Evolutionary conservation across 1,284 basidiomycete genomes (phyloP).

Genomic region (Psilocybe mexicana): DNA sequence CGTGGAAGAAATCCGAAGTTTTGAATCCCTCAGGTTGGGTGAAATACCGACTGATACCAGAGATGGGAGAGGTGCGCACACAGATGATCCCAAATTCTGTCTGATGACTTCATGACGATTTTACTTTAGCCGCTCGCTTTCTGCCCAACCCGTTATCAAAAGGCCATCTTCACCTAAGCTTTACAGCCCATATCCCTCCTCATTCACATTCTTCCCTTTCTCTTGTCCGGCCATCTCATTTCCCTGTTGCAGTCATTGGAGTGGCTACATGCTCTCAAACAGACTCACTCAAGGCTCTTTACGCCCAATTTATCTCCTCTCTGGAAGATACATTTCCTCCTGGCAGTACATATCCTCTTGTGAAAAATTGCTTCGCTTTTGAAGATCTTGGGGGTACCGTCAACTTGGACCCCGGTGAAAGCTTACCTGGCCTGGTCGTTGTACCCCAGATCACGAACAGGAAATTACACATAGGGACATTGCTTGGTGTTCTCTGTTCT

Average conservation of each 20-base stretch:
- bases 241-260: slow-evolving; percentile 79
- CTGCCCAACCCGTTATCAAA: slow-evolving; percentile 77
- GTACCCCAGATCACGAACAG: slow-evolving; percentile 81
- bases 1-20: slow-evolving; percentile 67
- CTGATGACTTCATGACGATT: slow-evolving; percentile 13
- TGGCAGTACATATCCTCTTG: slow-evolving; percentile 72
- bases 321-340: slow-evolving; percentile 65
- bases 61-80: slow-evolving; percentile 69
- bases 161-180: slow-evolving; percentile 74
- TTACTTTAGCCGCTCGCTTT: slow-evolving; percentile 56
- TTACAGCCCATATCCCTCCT: slow-evolving; percentile 68
- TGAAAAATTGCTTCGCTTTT: slow-evolving; percentile 78
- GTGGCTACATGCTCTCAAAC: slow-evolving; percentile 65
- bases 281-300: slow-evolving; percentile 58
- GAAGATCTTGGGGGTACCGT: slow-evolving; percentile 65
- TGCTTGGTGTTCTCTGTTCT: slow-evolving; percentile 85
- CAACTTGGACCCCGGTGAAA: slow-evolving; percentile 56
- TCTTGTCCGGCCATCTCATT: slow-evolving; percentile 75
- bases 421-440: slow-evolving; percentile 63
- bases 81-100: background rate
- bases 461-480: slow-evolving; percentile 80
- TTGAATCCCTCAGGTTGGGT: slow-evolving; percentile 70
- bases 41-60: slow-evolving; percentile 79
- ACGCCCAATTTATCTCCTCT: slow-evolving; percentile 67
- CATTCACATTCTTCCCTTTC: slow-evolving; percentile 57